Conservation (phyloP, 192 early-diverging fungal genomes). For the Backusella mclennaniae region DNA sequence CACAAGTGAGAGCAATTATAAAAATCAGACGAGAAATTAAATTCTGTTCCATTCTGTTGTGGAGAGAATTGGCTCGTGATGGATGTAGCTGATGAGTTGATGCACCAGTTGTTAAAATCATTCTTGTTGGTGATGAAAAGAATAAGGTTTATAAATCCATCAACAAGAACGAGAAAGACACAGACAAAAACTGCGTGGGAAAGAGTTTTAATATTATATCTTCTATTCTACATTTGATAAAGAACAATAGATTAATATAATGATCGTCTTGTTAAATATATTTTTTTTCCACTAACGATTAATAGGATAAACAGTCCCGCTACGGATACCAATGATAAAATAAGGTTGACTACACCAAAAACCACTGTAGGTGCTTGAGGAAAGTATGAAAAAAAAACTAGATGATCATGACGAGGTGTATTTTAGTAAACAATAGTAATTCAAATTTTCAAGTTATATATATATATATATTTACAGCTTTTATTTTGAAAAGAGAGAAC, state of each 20-base stretch:
- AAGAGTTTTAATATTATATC: conserved; percentile 11
- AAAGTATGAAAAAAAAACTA: conserved; percentile 17
- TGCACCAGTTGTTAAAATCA: conserved; percentile 13
- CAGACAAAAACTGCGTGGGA: conserved; percentile 23
- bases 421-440: not conserved
- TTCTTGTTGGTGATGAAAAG: conserved; percentile 22
- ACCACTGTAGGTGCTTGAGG: not conserved
- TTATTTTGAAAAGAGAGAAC: conserved; percentile 29
- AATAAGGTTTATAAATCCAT: conserved; percentile 33
- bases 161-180: conserved; percentile 25
- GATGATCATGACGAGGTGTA: not conserved
- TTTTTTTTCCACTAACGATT: not conserved
- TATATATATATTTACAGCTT: conserved; percentile 22
- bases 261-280: not conserved
- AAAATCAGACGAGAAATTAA: conserved; percentile 31
- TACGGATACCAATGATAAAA: conserved; percentile 9
- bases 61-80: not conserved
- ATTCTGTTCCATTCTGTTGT: conserved; percentile 3
- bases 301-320: not conserved
- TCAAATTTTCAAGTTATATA: not conserved
- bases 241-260: not conserved
- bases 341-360: conserved; percentile 16
- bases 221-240: conserved; percentile 16
- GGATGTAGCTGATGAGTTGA: not conserved
- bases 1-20: conserved; percentile 36